phyloP scores from a whole-genome alignment of 169 alveolate species.

The Perkinsus chesapeaki region DNA sequence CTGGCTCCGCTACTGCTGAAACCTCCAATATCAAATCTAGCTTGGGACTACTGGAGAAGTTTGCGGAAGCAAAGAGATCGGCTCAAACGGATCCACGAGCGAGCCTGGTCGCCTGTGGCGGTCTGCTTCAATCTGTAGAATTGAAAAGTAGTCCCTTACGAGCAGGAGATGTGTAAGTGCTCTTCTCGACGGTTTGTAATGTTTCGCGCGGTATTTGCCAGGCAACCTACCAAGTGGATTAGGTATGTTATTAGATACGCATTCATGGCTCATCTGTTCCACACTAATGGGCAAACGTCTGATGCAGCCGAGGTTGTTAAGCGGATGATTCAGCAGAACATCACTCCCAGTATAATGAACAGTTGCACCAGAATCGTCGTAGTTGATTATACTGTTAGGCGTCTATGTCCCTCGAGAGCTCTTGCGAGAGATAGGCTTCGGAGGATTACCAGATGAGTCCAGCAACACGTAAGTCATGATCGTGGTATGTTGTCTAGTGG shows the following conservation, averaged over 20 bases:
- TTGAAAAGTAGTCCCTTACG: neutral
- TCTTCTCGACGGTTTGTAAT: too few relatives aligned
- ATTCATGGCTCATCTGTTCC: neutral
- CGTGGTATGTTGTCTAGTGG: neutral
- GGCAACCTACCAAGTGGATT: neutral
- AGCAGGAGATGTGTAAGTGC: neutral
- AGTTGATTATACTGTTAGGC: neutral
- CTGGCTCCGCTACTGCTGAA: neutral
- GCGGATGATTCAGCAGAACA: neutral
- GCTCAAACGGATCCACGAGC: neutral
- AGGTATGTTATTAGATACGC: neutral
- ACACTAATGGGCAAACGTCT: neutral
- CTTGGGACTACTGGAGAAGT: neutral
- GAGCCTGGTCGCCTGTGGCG: neutral
- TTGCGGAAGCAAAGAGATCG: neutral
- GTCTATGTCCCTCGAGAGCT: neutral
- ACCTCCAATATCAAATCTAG: neutral
- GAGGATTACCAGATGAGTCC: neutral
- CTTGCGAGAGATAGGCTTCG: neutral
- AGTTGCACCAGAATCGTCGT: neutral
- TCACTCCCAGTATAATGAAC: neutral
- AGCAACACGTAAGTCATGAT: neutral
- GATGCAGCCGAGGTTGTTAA: neutral
- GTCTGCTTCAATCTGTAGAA: neutral
- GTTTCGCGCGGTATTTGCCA: too few relatives aligned